Evolutionary conservation across 164 flowering plant genomes (phyloP).

Genomic region (Vitis labrusca): DNA sequence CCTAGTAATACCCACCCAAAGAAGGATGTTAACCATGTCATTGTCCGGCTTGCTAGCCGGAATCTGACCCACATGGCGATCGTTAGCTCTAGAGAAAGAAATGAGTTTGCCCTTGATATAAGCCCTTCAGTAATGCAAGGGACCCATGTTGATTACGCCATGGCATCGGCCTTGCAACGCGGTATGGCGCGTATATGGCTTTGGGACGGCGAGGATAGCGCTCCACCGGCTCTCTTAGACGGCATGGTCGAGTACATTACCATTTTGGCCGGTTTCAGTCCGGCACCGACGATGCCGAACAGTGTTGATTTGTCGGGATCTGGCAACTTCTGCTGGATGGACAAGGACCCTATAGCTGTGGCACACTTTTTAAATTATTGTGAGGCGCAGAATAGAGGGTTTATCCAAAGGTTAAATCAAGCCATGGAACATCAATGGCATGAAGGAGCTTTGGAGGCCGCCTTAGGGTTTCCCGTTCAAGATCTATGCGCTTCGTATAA

Average conservation of each 20-base stretch:
- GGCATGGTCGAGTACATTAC: constrained; percentile 51
- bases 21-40: constrained; percentile 34
- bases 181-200: constrained; percentile 57
- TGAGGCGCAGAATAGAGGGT: constrained; percentile 33
- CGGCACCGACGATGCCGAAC: not conserved
- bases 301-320: constrained; percentile 2
- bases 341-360: constrained; percentile 26
- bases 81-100: not conserved
- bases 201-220: constrained; percentile 28
- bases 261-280: constrained; percentile 21
- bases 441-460: constrained; percentile 32
- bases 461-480: constrained; percentile 15
- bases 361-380: constrained; percentile 36
- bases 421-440: constrained; percentile 40
- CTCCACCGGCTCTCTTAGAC: constrained; percentile 31
- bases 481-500: not conserved
- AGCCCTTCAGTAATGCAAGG: constrained; percentile 30
- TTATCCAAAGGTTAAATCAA: constrained; percentile 44
- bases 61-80: constrained; percentile 9
- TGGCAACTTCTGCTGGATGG: constrained; percentile 21
- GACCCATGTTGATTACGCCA: constrained; percentile 11
- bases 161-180: constrained; percentile 29
- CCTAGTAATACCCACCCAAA: constrained; percentile 9
- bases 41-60: constrained; percentile 22
- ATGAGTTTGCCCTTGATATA: constrained; percentile 24